phyloP scores from a whole-genome alignment of 202 grass and related monocot species.

The Thinopyrum obtusiflorum region DNA sequence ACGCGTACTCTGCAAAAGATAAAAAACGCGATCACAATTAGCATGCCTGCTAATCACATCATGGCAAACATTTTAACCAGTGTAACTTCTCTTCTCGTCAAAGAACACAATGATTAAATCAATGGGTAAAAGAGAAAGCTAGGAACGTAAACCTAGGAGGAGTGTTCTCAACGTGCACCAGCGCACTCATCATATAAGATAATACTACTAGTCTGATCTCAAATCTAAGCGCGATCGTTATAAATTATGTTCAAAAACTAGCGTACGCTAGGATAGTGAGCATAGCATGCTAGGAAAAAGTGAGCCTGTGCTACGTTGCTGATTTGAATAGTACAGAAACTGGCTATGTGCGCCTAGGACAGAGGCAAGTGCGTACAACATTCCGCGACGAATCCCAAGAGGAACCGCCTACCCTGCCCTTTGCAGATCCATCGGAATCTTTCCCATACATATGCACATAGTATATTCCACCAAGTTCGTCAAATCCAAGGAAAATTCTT shows the following conservation, averaged over 20 bases:
- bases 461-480: not conserved
- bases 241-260: not conserved
- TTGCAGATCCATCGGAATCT: conserved; percentile 51
- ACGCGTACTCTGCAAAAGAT: conserved; percentile 71
- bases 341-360: not conserved
- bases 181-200: not conserved
- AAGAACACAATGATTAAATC: not conserved
- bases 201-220: not conserved
- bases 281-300: not conserved
- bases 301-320: not conserved
- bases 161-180: not conserved
- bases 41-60: not conserved
- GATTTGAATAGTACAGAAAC: conserved; percentile 29
- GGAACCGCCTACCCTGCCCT: not conserved
- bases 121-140: not conserved
- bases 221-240: conserved; percentile 11
- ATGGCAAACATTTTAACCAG: not conserved
- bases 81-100: not conserved
- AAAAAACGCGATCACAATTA: not conserved
- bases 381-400: conserved; percentile 54
- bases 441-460: not conserved
- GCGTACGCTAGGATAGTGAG: not conserved
- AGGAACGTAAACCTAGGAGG: not conserved
- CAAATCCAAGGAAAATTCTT: conserved; percentile 49
- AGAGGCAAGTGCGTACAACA: conserved; percentile 16